Base-by-base conservation (phyloP, 2,329 filamentous ascomycete species). In the Clarireedia sp. region DNA sequence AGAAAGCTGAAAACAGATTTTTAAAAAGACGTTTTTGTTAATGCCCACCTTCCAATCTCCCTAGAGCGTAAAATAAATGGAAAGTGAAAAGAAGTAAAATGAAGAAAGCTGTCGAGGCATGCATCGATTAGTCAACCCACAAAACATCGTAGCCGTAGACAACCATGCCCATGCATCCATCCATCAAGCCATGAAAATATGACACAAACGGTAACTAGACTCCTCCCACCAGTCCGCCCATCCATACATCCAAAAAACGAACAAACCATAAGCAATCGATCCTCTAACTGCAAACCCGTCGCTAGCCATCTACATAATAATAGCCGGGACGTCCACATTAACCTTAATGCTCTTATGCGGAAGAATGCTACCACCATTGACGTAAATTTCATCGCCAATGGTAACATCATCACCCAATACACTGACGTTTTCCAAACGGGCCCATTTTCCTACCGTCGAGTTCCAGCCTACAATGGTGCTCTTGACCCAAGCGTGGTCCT, bases 401-500 rank as follows among this genome's bases (percentile, higher is more conserved):
- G 89, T 95, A 53, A 99, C 92, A 70, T 99, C 92, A 75, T 99
- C 94, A 63, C 92, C 94, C 19, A 99, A 82, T 53, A 99, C 92
- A n/a, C 89, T 92, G 43, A 97, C 91, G 69, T 99, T 99, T 80
- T 99, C 94, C 62, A 97, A 78, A 64, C 92, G 87, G 57, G 92
- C 92, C 92, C 92, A 99, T 70, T 87, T 88, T 69, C 92, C 92
- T 56, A 99, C 90, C 37, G 84, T 87, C 77, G 90, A 95, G 81
- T 96, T 96, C 92, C 92, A 99, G 68, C 92, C 92, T 52, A 97
- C 90, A 71, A 99, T 97, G 67, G 92, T 94, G 71, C 89, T 95
- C 84, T 97, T 97, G 73, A 99, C 83, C 92, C 92, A 97, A 48
- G 94, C 94, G 72, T 99, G 92, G 71, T 99, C 94, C 81, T 96